A percentile compares a stretch with the other conserved stretches of the same genome.
These are phyloP conservation scores for Chlorociboria aeruginascens DNA, from an alignment of 495 filamentous ascomycete genomes.

Conservation along the genomic window DNA sequence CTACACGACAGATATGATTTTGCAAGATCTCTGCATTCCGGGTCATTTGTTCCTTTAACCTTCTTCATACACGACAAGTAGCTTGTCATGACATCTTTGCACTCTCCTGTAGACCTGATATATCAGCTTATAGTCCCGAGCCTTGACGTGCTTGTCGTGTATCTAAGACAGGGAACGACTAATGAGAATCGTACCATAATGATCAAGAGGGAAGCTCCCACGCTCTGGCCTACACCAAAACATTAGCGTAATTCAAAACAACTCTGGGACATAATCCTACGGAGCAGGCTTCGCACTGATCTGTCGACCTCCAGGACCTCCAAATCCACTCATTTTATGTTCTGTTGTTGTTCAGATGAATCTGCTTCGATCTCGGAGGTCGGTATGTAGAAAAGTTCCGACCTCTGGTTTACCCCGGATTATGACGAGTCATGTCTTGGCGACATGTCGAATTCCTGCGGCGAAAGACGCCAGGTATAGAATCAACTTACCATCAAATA, in stretches of 20 bases:
- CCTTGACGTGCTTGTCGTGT: neutral
- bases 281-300: constrained; percentile 62
- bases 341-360: neutral
- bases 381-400: neutral
- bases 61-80: constrained; percentile 81
- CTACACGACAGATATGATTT: constrained; percentile 83
- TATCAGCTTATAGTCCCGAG: constrained; percentile 3
- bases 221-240: constrained; percentile 61
- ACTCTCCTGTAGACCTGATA: constrained; percentile 55
- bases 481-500: neutral
- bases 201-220: constrained; percentile 92
- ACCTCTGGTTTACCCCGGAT: neutral
- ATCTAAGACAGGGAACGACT: neutral
- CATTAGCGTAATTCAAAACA: neutral
- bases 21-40: constrained; percentile 70
- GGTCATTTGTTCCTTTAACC: constrained; percentile 69
- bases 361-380: neutral
- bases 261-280: constrained; percentile 38
- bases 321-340: constrained; percentile 49
- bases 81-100: constrained; percentile 70
- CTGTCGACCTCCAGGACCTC: constrained; percentile 62
- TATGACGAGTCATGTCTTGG: neutral
- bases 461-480: neutral
- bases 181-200: constrained; percentile 54
- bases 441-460: neutral